A percentile compares a stretch with the other conserved stretches of the same genome.
These are phyloP conservation scores for Taphrina confusa DNA, from an alignment of 1,139 yeast genomes.

Conservation along the genomic window DNA sequence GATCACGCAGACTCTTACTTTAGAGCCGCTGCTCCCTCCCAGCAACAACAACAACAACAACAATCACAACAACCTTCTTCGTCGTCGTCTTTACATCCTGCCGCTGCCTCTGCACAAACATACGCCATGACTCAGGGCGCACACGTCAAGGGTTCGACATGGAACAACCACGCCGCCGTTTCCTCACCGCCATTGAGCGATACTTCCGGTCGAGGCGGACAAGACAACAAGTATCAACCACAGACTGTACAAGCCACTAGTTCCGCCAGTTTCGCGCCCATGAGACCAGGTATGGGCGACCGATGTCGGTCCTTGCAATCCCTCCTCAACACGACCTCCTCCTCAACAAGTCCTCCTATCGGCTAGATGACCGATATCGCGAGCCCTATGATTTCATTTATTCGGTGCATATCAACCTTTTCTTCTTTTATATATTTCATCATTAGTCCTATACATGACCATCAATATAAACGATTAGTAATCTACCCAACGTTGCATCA, in stretches of 20 bases:
- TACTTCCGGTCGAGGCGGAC: not conserved
- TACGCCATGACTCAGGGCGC: too few relatives aligned
- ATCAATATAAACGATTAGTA: too few relatives aligned
- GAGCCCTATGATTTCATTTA: too few relatives aligned
- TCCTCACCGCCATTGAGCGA: conserved; percentile 28
- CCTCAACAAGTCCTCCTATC: too few relatives aligned
- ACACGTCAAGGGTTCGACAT: too few relatives aligned
- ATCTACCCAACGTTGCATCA: too few relatives aligned
- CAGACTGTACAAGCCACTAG: not conserved
- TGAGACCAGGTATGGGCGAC: conserved; percentile 7
- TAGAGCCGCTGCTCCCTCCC: not conserved
- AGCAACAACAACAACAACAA: conserved; percentile 17
- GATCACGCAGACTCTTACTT: conserved; percentile 7
- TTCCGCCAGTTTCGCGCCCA: not conserved
- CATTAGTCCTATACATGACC: too few relatives aligned
- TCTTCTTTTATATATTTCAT: too few relatives aligned
- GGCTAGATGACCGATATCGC: too few relatives aligned
- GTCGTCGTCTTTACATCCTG: not conserved
- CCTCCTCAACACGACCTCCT: conserved; percentile 13
- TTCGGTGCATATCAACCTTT: too few relatives aligned
- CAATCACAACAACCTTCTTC: not conserved
- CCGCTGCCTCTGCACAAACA: too few relatives aligned
- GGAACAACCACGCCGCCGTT: not conserved
- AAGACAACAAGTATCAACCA: not conserved
- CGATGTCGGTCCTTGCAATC: conserved; percentile 29